Conservation (phyloP, 805 yeast species). For the Geotrichum ghanense region DNA sequence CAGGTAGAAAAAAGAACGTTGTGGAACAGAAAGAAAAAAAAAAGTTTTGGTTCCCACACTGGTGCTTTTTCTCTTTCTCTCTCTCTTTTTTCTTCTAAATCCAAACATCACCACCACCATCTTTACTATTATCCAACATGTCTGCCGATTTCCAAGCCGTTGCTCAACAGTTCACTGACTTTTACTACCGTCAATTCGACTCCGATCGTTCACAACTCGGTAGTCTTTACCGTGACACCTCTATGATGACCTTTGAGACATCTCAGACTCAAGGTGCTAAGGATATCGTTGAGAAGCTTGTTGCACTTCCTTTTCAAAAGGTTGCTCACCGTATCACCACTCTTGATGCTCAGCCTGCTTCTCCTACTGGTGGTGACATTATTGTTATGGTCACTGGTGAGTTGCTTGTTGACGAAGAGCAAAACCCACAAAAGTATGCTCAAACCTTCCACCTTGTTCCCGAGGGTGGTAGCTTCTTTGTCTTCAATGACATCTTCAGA, state of each 20-base stretch:
- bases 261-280: conserved; percentile 91
- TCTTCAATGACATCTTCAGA: conserved; percentile 94
- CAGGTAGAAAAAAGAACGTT: no score
- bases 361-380: conserved; percentile 76
- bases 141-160: conserved; percentile 20
- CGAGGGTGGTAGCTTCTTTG: conserved; percentile 83
- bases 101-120: conserved; percentile 1
- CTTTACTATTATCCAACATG: conserved; percentile 1
- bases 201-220: conserved; percentile 86
- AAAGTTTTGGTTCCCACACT: no score
- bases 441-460: conserved; percentile 96
- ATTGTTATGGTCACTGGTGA: conserved; percentile 97
- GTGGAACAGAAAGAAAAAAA: no score
- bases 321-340: conserved; percentile 91
- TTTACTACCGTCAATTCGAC: conserved; percentile 93
- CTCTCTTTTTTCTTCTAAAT: neutral
- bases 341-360: conserved; percentile 95
- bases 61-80: no score
- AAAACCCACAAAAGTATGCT: conserved; percentile 89
- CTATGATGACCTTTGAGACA: conserved; percentile 95
- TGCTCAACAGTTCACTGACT: conserved; percentile 74
- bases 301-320: conserved; percentile 80
- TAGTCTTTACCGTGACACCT: conserved; percentile 88
- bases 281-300: conserved; percentile 84
- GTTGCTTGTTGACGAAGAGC: conserved; percentile 84